Evolutionary conservation across 176 grass and related monocot genomes (phyloP), one percentile per base, ranked within the genome.

Genomic region (Saccharum spontaneum): DNA sequence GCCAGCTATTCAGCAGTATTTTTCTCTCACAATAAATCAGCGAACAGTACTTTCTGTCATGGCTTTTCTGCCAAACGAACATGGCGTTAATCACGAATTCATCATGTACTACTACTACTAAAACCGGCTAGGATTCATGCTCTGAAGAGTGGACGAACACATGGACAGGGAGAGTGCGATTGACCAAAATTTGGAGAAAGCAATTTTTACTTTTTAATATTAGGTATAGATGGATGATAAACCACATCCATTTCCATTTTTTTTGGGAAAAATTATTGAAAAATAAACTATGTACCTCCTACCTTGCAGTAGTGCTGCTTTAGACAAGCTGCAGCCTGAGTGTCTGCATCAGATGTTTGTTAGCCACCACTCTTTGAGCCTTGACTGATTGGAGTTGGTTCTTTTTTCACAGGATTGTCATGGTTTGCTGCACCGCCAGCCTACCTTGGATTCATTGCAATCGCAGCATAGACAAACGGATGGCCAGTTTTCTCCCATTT

Each of bases 401-500:
- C 5, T 62, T 43, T 15, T 36, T 79, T 43, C 54, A 39, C 80
- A 90, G 84, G 50, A 50, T 20, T 23, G 15, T n/a, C 69, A 20
- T 40, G 74, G 54, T 80, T 57, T 26, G 78, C 24, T 65, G 79
- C 37, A 31, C 12, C 44, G 16, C 20, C 23, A 76, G 70, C 59
- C 71, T 78, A 18, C 69, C 70, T 75, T 1, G 3, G 15, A 23
- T 8, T 65, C 28, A 28, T 24, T 85, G 38, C 17, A n/a, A 67
- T 33, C 14, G 15, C 70, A 28, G 55, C 30, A 71, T 38, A 23
- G n/a, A 8, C 8, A 22, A 31, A 33, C 38, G 3, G 14, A 24
- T 23, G 8, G 36, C 37, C 76, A 78, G n/a, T 78, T 77, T 62
- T 43, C 55, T 63, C 55, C 38, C 57, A 24, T 61, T 62, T 63